phyloP scores from a whole-genome alignment of 257 asterid species.

The Henckelia pumila region DNA sequence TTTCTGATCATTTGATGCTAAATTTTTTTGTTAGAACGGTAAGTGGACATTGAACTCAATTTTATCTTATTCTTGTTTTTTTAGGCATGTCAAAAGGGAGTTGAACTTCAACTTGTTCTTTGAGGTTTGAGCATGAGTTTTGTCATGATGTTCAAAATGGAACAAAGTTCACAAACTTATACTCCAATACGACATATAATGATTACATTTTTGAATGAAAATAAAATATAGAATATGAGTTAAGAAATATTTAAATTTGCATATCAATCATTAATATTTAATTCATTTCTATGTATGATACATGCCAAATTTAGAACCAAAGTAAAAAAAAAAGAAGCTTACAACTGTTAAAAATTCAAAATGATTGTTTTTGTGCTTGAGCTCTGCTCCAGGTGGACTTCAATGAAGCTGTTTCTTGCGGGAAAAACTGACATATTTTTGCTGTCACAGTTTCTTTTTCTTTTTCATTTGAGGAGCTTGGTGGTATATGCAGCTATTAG shows the following conservation, averaged over 20 bases:
- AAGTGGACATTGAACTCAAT: not conserved
- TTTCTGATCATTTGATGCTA: not conserved
- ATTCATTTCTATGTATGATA: not conserved
- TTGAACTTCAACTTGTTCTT: not conserved
- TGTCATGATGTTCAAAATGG: not conserved
- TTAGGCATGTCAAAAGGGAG: not conserved
- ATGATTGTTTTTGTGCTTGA: not conserved
- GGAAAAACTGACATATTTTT: not conserved
- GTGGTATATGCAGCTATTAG: not conserved
- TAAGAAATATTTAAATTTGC: not conserved
- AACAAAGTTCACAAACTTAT: not conserved
- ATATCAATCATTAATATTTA: not conserved
- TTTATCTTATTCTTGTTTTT: not conserved
- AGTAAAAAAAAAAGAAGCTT: too few species aligned
- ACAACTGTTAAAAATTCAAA: not conserved
- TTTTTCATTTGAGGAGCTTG: not conserved
- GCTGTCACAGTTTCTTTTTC: not conserved
- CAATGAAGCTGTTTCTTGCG: not conserved
- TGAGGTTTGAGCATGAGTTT: not conserved
- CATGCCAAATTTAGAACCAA: not conserved
- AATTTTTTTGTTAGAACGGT: not conserved
- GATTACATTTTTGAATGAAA: not conserved
- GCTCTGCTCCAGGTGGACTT: not conserved
- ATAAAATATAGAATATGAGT: not conserved
- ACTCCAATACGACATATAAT: not conserved